Evolutionary conservation across 2,329 filamentous ascomycete species (phyloP).

Genomic region (Fusarium vanettenii): DNA sequence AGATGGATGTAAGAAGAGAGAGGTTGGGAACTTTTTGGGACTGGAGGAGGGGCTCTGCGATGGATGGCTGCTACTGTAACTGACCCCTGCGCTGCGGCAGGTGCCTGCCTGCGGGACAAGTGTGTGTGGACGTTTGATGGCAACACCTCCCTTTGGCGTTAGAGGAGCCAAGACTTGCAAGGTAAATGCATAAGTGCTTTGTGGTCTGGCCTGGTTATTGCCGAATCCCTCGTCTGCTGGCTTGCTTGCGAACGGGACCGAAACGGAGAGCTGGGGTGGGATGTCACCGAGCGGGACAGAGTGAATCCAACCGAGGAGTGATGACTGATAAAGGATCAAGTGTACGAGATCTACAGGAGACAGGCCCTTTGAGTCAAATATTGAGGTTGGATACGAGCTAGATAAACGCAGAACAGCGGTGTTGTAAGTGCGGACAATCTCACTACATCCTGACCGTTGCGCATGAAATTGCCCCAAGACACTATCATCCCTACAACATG

Average conservation of each 20-base stretch:
- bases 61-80: conserved; percentile 2
- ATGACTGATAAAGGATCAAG: background rate
- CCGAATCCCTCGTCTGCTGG: conserved; percentile 18
- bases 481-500: background rate
- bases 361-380: background rate
- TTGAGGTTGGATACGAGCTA: background rate
- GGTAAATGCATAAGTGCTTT: background rate
- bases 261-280: conserved; percentile 9
- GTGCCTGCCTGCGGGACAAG: background rate
- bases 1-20: conserved; percentile 22
- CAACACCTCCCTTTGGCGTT: conserved; percentile 22
- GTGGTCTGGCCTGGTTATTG: conserved; percentile 19
- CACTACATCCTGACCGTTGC: background rate
- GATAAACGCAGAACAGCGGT: background rate
- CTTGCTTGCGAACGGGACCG: conserved; percentile 3
- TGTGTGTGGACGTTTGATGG: conserved; percentile 5
- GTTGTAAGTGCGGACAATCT: background rate
- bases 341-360: conserved; percentile 21
- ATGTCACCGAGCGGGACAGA: conserved; percentile 29
- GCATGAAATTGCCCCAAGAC: background rate
- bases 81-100: conserved; percentile 32
- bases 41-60: conserved; percentile 33
- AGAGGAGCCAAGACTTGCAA: conserved; percentile 8
- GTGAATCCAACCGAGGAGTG: background rate
- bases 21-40: conserved; percentile 30